Conservation (phyloP, 352 stramenopile genomes). For the Phytophthora brassicae region DNA sequence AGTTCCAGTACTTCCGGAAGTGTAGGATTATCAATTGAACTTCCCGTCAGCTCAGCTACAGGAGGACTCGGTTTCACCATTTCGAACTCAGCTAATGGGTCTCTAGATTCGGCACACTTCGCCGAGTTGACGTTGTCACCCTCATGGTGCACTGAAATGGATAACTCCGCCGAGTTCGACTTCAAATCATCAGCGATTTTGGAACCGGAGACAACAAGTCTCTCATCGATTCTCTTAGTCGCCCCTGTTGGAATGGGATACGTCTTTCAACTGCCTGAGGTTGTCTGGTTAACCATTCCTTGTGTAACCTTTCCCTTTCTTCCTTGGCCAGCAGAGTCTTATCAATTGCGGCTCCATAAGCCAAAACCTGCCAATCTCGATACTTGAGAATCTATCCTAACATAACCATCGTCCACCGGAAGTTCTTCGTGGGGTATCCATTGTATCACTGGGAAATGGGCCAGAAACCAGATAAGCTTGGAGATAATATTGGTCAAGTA, state of each 20-base stretch:
- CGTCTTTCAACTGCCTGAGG: not conserved
- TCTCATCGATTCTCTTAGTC: not conserved
- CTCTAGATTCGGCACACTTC: no score
- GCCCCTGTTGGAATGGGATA: not conserved
- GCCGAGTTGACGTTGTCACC: no score
- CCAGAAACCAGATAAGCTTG: not conserved
- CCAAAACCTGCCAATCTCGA: not conserved
- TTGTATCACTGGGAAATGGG: not conserved
- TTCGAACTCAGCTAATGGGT: no score
- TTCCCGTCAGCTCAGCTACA: no score
- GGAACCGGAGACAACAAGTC: no score
- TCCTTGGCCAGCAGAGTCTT: not conserved
- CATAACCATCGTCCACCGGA: not conserved
- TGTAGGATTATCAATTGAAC: no score
- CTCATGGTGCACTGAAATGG: no score
- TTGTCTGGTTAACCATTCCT: not conserved
- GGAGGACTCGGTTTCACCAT: no score
- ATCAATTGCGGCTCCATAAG: not conserved
- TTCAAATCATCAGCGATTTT: no score
- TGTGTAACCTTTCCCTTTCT: not conserved
- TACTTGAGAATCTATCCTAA: not conserved
- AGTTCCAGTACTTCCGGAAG: no score
- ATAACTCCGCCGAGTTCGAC: no score
- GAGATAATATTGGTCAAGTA: not conserved
- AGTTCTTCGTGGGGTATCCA: not conserved